Evolutionary conservation across 345 rosid genomes (phyloP).

Genomic region (Triadica sebifera): DNA sequence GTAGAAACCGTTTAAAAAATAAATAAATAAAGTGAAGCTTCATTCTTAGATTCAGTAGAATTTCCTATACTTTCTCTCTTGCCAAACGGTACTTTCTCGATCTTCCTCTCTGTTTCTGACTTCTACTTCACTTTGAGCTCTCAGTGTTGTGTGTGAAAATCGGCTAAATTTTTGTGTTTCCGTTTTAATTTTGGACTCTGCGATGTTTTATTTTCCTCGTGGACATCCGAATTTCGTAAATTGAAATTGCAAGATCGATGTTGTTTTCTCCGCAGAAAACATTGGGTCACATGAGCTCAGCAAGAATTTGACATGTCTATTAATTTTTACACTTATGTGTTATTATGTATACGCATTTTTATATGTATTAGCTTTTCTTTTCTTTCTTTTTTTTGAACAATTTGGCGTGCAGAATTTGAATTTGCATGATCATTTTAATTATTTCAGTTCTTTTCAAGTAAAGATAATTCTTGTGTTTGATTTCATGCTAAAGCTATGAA

Average conservation of each 20-base stretch:
- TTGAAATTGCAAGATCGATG: slow-evolving; percentile 13
- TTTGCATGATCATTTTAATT: neutral
- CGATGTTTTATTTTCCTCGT: slow-evolving; percentile 2
- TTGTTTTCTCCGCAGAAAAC: neutral
- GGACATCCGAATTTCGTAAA: neutral
- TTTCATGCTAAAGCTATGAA: neutral
- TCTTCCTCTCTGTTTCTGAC: neutral
- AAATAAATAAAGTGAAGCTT: neutral
- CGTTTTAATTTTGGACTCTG: neutral
- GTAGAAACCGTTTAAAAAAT: slow-evolving; percentile 9
- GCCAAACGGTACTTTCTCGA: slow-evolving; percentile 6
- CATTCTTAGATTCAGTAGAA: slow-evolving; percentile 12
- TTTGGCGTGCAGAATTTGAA: neutral
- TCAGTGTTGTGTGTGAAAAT: neutral
- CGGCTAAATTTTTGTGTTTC: neutral
- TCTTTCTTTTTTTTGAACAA: neutral
- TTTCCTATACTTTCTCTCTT: neutral
- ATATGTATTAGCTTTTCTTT: neutral
- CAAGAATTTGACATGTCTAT: neutral
- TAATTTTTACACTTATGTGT: neutral
- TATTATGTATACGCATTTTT: neutral
- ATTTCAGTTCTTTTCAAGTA: neutral
- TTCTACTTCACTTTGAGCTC: neutral
- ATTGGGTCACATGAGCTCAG: neutral
- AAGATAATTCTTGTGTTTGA: neutral